Evolutionary conservation across 208 protist species (phyloP), one percentile per base, ranked within the genome.

Genomic region (Phytomonas serpens): DNA sequence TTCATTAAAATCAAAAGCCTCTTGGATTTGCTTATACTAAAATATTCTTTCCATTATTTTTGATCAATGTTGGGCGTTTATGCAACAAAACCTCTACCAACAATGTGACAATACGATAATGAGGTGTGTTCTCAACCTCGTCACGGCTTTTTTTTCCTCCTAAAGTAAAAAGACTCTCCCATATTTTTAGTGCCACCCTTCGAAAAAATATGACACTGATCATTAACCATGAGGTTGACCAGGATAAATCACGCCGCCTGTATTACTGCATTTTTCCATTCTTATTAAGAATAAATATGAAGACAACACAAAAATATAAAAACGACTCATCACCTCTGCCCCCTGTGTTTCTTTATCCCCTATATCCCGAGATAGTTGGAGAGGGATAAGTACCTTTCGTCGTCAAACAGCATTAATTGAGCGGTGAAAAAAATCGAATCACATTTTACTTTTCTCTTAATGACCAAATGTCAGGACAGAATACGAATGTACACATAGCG

Each of bases 291-390:
- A 38, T 23, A 69, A 19, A 29, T 40, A 68, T 30, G 14, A 31
- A 67, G 64, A 77, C 62, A 30, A 79, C 32, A 76, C 34, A 72
- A 64, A 72, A 29, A 77, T 72, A 47, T n/a, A 57, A 51, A 29
- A 61, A 71, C 19, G 29, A 30, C 33, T 27, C 31, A 23, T 38
- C 64, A 36, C 4, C 30, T 31, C 64, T 67, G 23, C 40, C 9
- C 16, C 14, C 14, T 14, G 7, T 47, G 40, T 47, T 2, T 11
- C 40, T 47, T 47, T 47, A 47, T 36, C 40, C 40, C 40, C 14
- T 11, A 47, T 19, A 47, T 11, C 1, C 40, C 14, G 40, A 47
- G 40, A 47, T 47, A 47, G 7, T 19, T 47, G 14, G 40, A 47
- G 14, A 47, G 40, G 40, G 40, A 47, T 47, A 2, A 47, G 14